A percentile compares a stretch with the other conserved stretches of the same genome.
Evolutionary conservation across 805 yeast species (phyloP).

Genomic region (Pichia scutulata): DNA sequence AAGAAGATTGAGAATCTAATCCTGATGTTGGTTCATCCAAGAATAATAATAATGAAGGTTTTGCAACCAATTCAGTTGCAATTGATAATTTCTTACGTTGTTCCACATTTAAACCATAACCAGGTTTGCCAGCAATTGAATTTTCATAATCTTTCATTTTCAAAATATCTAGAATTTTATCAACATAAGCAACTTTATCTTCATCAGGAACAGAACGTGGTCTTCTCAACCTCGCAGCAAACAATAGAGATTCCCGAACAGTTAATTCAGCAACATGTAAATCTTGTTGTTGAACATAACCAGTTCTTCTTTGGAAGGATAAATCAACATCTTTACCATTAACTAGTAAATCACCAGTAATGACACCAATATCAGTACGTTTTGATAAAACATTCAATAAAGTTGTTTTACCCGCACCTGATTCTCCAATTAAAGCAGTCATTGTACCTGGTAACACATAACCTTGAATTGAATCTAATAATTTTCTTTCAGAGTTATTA

Average conservation of each 20-base stretch:
- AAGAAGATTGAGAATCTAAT: slow-evolving; percentile 50
- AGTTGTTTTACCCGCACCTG: slow-evolving; percentile 61
- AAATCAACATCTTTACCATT: slow-evolving; percentile 41
- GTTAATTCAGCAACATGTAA: slow-evolving; percentile 42
- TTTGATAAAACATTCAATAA: slow-evolving; percentile 45
- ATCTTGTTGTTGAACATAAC: slow-evolving; percentile 53
- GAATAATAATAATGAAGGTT: slow-evolving; percentile 44
- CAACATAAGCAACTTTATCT: slow-evolving; percentile 40
- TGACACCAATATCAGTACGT: slow-evolving; percentile 43
- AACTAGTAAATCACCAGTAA: slow-evolving; percentile 50
- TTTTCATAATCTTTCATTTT: slow-evolving; percentile 41
- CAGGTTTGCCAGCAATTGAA: slow-evolving; percentile 40
- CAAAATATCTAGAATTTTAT: slow-evolving; percentile 32
- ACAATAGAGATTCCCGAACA: slow-evolving; percentile 42
- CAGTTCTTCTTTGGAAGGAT: slow-evolving; percentile 47
- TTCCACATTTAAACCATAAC: slow-evolving; percentile 46
- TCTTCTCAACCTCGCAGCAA: slow-evolving; percentile 44
- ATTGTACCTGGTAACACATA: slow-evolving; percentile 45
- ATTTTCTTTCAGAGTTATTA: slow-evolving; percentile 32
- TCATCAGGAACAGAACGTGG: slow-evolving; percentile 31
- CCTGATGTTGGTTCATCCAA: slow-evolving; percentile 60
- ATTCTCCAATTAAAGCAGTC: slow-evolving; percentile 58
- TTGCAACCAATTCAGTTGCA: slow-evolving; percentile 49
- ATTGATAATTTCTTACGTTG: slow-evolving; percentile 47
- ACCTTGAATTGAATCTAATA: slow-evolving; percentile 39